These are phyloP conservation scores for Boletales sp. DNA, from an alignment of 768 basidiomycete genomes.

Conservation along the genomic window DNA sequence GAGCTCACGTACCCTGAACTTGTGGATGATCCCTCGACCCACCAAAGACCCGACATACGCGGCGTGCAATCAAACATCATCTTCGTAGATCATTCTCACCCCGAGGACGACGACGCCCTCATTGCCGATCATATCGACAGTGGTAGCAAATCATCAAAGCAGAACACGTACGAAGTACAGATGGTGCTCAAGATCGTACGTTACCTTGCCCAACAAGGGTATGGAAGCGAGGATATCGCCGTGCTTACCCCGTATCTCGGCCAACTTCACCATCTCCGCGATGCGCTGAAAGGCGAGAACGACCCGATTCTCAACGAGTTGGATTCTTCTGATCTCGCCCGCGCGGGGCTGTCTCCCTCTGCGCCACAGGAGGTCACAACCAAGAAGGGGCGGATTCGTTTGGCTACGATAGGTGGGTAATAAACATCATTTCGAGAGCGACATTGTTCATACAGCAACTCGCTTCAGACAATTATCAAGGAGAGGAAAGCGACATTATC, in stretches of 20 bases:
- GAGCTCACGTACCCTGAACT: constrained; percentile 65
- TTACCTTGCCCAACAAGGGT: constrained; percentile 67
- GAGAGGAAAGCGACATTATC: constrained; percentile 70
- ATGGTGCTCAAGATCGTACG: constrained; percentile 65
- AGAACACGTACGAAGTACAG: constrained; percentile 53
- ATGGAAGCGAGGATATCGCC: constrained; percentile 57
- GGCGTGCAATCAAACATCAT: constrained; percentile 57
- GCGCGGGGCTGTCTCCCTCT: constrained; percentile 44
- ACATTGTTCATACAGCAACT: not conserved
- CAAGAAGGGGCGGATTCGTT: constrained; percentile 35
- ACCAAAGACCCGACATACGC: constrained; percentile 44
- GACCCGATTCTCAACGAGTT: constrained; percentile 64
- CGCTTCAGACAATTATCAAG: constrained; percentile 70
- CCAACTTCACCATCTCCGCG: constrained; percentile 51
- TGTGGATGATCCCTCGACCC: constrained; percentile 48
- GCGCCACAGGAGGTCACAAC: constrained; percentile 37
- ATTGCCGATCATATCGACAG: constrained; percentile 44
- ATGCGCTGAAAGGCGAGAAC: constrained; percentile 39
- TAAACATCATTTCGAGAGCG: not conserved
- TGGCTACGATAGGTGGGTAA: constrained; percentile 62
- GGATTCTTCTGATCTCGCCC: constrained; percentile 54
- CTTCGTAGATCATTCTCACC: constrained; percentile 55
- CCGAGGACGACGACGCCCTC: constrained; percentile 45
- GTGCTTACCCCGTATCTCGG: constrained; percentile 69
- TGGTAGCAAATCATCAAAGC: constrained; percentile 51